Percentiles rank a stretch among this genome's conserved stretches.
These are phyloP conservation scores for Kazachstania sp. DNA, from an alignment of 1,139 yeast species.

Conservation along the genomic window DNA sequence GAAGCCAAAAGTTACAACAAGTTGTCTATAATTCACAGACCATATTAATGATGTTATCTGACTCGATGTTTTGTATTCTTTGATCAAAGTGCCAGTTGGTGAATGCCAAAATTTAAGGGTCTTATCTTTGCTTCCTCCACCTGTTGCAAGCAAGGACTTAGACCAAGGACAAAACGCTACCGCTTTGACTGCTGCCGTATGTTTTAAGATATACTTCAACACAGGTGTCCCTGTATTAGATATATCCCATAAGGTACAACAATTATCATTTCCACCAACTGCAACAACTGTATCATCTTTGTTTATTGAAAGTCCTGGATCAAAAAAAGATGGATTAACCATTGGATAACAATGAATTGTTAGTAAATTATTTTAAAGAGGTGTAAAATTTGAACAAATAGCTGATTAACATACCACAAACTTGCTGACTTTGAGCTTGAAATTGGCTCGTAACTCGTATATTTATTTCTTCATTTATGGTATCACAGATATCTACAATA, in stretches of 20 bases:
- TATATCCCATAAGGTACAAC: slow-evolving; percentile 61
- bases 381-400: too few species aligned
- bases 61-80: slow-evolving; percentile 47
- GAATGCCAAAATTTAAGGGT: slow-evolving; percentile 75
- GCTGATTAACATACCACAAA: slow-evolving; percentile 44
- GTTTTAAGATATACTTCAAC: slow-evolving; percentile 43
- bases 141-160: slow-evolving; percentile 62
- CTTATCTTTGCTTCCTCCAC: slow-evolving; percentile 75
- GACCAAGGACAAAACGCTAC: slow-evolving; percentile 78
- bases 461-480: not conserved
- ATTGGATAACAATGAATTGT: too few species aligned
- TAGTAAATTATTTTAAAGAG: too few species aligned
- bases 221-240: slow-evolving; percentile 35
- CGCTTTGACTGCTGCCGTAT: slow-evolving; percentile 76
- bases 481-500: slow-evolving; percentile 33
- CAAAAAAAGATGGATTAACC: not conserved
- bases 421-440: slow-evolving; percentile 53
- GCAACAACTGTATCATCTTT: slow-evolving; percentile 45
- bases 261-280: slow-evolving; percentile 67
- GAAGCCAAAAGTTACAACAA: slow-evolving; percentile 77
- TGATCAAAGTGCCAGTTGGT: slow-evolving; percentile 58
- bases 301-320: slow-evolving; percentile 46
- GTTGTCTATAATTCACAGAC: slow-evolving; percentile 55
- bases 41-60: slow-evolving; percentile 77
- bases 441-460: slow-evolving; percentile 30